Base-by-base conservation (phyloP, 2,329 filamentous ascomycete species). In the Phyllosticta citriasiana region DNA sequence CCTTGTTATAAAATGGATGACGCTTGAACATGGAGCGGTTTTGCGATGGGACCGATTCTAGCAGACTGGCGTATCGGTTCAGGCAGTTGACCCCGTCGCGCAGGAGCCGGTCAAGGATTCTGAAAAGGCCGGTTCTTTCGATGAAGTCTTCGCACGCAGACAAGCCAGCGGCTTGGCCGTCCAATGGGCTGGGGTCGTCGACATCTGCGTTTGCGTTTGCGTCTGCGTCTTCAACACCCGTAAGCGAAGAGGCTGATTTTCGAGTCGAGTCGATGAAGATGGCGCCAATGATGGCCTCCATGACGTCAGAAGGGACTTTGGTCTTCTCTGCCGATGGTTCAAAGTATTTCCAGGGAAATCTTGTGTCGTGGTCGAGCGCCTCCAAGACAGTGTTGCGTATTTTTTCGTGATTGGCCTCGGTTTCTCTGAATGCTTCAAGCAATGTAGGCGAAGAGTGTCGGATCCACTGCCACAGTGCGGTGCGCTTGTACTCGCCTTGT, bases 321-420 rank as follows among this genome's bases (percentile, higher is more conserved):
- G 40, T 19, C 3, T 4, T n/a, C 14, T 6, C n/a, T n/a, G 5
- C 16, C 40, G 14, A 7, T n/a, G 16, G 14, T 16, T 47, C 14
- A 73, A 88, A 87, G 72, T 89, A 88, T 69, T 97, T 97, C 93
- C 93, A 97, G 0, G 93, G 94, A 68, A 92, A 95, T 16, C 76
- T 72, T 0, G 65, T 64, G 0, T 81, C 82, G 0, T 72, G 55
- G 0, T 73, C 56, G 9, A 96, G 75, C 0, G 78, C 81, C 0
- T 74, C 61, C 0, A 74, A 62, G 55, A 96, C 78, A 0, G 65
- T 67, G 0, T 72, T 72, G 6, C 82, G 77, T 27, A 87, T 72
- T 0, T 67, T 65, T 0, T 73, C 66, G 70, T 86, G 84, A 1
- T 80, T 76, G 30, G 72, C 65, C 9, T 57, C 7, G 16, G 35